A percentile compares a stretch with the other conserved stretches of the same genome.
phyloP scores from a whole-genome alignment of 352 stramenopile genomes.

The Phytophthora palmivora region DNA sequence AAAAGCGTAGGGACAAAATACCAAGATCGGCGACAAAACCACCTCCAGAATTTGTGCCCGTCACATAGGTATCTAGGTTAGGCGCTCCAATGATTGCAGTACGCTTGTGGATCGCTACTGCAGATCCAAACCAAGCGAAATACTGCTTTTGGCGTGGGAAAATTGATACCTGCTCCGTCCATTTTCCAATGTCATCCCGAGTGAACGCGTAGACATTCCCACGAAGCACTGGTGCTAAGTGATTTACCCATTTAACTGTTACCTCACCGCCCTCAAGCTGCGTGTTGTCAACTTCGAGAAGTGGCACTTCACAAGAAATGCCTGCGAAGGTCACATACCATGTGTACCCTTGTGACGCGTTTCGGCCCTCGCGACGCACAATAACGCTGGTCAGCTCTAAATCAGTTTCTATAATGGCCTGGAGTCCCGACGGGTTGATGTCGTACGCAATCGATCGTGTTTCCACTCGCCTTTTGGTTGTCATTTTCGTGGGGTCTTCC shows the following conservation, averaged over 20 bases:
- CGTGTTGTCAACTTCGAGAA: slow-evolving; percentile 62
- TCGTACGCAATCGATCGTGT: slow-evolving; percentile 66
- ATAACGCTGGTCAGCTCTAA: slow-evolving; percentile 76
- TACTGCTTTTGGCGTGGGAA: slow-evolving; percentile 92
- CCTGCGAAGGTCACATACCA: slow-evolving; percentile 88
- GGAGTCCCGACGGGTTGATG: slow-evolving; percentile 46
- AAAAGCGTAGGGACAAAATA: slow-evolving; percentile 89
- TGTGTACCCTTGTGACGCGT: slow-evolving; percentile 59
- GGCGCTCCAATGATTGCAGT: slow-evolving; percentile 91
- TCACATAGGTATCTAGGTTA: slow-evolving; percentile 93
- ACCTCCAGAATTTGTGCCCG: slow-evolving; percentile 92
- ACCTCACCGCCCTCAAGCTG: slow-evolving; percentile 38
- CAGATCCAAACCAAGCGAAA: slow-evolving; percentile 87
- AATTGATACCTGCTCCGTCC: slow-evolving; percentile 93
- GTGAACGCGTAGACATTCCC: slow-evolving; percentile 77
- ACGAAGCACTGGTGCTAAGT: slow-evolving; percentile 63
- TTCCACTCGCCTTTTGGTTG: slow-evolving; percentile 34
- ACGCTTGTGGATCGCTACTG: slow-evolving; percentile 83
- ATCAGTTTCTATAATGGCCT: slow-evolving; percentile 69
- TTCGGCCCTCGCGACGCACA: slow-evolving; percentile 68
- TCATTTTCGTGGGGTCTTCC: slow-evolving; percentile 16
- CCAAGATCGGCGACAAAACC: slow-evolving; percentile 92
- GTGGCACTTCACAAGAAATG: slow-evolving; percentile 55
- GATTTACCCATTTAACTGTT: slow-evolving; percentile 51
- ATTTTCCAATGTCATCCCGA: slow-evolving; percentile 54